Evolutionary conservation across 129 eudicot species (phyloP), one percentile per base, ranked within the genome.

Genomic region (Escallonia rubra): DNA sequence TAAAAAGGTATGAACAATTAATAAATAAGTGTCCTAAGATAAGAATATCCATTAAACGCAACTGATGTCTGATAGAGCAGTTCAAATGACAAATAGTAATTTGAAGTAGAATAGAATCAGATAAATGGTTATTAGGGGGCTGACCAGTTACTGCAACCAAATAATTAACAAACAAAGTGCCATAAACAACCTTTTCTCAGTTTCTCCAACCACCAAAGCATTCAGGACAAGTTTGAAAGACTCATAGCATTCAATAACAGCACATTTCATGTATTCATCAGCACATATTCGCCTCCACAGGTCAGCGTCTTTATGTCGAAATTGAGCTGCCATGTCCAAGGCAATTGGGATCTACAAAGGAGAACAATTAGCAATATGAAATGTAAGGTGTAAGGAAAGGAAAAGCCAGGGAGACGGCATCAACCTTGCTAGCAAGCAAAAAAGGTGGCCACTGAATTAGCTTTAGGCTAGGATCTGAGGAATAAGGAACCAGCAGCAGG

Each of bases 181-280:
- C 68, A 75, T 50, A 67, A 44, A 64, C 44, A 62, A 94, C 99
- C 99, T 89, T 83, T 94, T 94, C 84, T 94, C 99, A 50, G 93
- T 83, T 71, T 85, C 94, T 71, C 97, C 93, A 79, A 78, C 82
- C 54, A 90, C 83, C 76, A 94, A 57, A 74, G 84, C 75, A 82
- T 94, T 94, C 63, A 94, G 69, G 66, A 94, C 80, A 79, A 84
- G 93, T 73, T 89, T 94, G 70, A 94, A 94, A 75, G 96, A 89
- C 65, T 94, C 99, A n/a, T 94, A 94, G 83, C 97, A 94, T 82
- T 94, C 99, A 65, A 83, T 82, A 59, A 94, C 99, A 75, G 97
- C 97, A 80, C 97, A 94, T 76, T 90, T 90, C 94, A 87, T 84
- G 57, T 89, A 89, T 60, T 94, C 97, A 83, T 94, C 99, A 13